Base-by-base conservation (phyloP, 352 stramenopile genomes). In the Phytopythium aichiense region DNA sequence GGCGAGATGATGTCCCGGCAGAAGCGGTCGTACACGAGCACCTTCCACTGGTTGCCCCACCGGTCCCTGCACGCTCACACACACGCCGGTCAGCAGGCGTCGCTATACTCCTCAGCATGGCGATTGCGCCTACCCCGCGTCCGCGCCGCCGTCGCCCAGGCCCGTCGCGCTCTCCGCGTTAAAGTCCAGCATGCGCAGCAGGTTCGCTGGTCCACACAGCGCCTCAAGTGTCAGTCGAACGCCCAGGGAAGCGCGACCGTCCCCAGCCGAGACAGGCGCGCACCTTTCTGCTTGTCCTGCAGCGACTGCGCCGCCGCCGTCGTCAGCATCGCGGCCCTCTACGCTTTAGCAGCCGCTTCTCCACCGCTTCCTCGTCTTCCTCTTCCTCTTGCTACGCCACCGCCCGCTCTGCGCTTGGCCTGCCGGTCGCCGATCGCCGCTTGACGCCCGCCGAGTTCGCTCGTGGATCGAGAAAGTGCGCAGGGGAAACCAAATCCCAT, bases 1-100 rank as follows among this genome's bases (percentile, higher is more conserved):
- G 97, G 97, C 33, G 94, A 98, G 71, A 99, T 98, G 67, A 99
- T 98, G 67, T 98, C 94, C 40, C 95, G 91, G 67, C 93, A 98
- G 64, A 96, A 88, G 30, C 79, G 76, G 79, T 99, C 97, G 76
- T 99, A 99, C 64, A 99, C 96, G 37, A 99, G 76, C 48, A 99
- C 95, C 69, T 99, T 99, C 87, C 87, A 95, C 59, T 95, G 86
- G 35, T 95, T 81, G 16, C 84, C 83, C 86, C 86, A 95, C 64
- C 81, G 68, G 43, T 92, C 83, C 2, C 81, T 91, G 45, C 28
- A 15, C 7, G 35, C 6, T 2, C 35, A 56, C 7, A 22, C 1
- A 20, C 5, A 37, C 6, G 4, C 9, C 38, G 43, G n/a, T 46
- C 6, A 58, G 16, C 22, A 18, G 23, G 28, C 12, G 25, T 42